phyloP scores from a whole-genome alignment of 2,329 filamentous ascomycete genomes.

The Fusarium aywerte region DNA sequence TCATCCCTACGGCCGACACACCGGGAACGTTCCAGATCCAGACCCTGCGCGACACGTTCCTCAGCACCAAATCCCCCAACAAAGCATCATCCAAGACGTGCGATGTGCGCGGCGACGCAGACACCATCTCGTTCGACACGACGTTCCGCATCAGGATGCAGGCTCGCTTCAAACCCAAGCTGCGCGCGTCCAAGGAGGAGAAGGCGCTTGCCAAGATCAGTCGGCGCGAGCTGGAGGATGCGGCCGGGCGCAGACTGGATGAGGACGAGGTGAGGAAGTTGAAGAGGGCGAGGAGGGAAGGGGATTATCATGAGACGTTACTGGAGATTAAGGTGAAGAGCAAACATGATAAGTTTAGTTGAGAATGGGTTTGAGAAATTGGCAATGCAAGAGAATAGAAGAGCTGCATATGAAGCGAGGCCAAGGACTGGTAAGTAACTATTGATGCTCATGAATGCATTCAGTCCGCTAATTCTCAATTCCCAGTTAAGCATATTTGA shows the following conservation, averaged over 20 bases:
- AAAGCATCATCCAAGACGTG: constrained; percentile 61
- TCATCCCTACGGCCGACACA: constrained; percentile 72
- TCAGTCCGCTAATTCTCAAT: neutral
- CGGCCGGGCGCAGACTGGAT: constrained; percentile 78
- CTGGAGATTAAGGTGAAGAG: constrained; percentile 89
- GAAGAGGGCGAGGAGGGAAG: constrained; percentile 85
- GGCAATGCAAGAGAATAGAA: neutral
- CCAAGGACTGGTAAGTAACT: neutral
- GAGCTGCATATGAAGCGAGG: neutral
- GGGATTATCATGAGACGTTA: constrained; percentile 88
- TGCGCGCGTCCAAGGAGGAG: constrained; percentile 83
- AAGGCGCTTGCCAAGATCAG: constrained; percentile 88
- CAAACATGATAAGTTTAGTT: constrained; percentile 85
- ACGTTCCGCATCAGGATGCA: constrained; percentile 91
- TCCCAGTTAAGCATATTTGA: neutral
- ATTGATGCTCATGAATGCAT: neutral
- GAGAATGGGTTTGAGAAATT: constrained; percentile 9
- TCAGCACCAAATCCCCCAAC: constrained; percentile 69
- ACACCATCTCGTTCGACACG: constrained; percentile 73
- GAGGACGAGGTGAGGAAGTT: constrained; percentile 88
- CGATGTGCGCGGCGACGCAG: constrained; percentile 81
- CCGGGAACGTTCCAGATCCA: constrained; percentile 80
- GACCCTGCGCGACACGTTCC: constrained; percentile 75
- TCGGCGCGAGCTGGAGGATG: constrained; percentile 83
- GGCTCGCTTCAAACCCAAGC: constrained; percentile 87